Conservation (phyloP, 495 filamentous ascomycete genomes). For the Patellaria atrata region DNA sequence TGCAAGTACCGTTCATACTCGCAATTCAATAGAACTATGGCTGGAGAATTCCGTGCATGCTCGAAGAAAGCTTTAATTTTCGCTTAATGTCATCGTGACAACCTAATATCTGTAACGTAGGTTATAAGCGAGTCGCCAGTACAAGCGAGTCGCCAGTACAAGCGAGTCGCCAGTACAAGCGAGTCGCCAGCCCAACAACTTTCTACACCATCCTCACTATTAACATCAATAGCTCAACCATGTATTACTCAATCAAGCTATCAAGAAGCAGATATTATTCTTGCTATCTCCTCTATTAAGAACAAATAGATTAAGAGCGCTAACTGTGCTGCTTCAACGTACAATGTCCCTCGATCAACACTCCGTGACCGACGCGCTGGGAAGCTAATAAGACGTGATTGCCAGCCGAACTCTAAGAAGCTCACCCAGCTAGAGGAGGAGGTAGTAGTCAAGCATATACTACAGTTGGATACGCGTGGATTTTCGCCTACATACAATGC, state of each 20-base stretch:
- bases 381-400: slow-evolving; percentile 5
- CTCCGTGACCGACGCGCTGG: slow-evolving; percentile 6
- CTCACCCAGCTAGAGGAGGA: slow-evolving; percentile 13
- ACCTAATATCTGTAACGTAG: too few species aligned
- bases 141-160: too few species aligned
- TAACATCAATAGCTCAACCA: slow-evolving; percentile 6
- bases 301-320: slow-evolving; percentile 3
- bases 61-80: too few species aligned
- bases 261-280: slow-evolving; percentile 8
- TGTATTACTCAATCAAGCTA: background rate
- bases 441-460: slow-evolving; percentile 12
- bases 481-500: slow-evolving; percentile 7
- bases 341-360: slow-evolving; percentile 8
- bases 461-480: slow-evolving; percentile 9
- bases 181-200: slow-evolving; percentile 8
- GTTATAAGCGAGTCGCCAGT: too few species aligned
- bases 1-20: too few species aligned
- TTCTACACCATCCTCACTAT: background rate
- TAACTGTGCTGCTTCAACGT: slow-evolving; percentile 4
- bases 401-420: slow-evolving; percentile 9
- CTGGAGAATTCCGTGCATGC: too few species aligned
- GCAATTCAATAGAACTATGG: too few species aligned
- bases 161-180: too few species aligned
- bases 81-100: too few species aligned
- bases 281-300: slow-evolving; percentile 14